A percentile compares a stretch with the other conserved stretches of the same genome.
Conservation (phyloP, 495 filamentous ascomycete species). For the Jackrogersella multiformis region DNA sequence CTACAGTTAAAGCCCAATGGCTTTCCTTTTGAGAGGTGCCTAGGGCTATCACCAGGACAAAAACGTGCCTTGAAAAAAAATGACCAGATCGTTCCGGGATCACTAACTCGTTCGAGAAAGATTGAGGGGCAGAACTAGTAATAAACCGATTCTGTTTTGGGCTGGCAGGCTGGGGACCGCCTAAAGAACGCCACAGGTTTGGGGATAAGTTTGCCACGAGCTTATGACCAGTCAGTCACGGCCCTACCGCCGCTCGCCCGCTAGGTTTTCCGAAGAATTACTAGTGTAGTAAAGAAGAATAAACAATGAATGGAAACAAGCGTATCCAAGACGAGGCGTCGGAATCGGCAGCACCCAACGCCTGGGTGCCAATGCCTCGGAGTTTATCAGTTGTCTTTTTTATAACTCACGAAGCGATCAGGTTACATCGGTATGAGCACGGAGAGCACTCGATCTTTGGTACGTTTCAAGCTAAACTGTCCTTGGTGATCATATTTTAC, state of each 20-base stretch:
- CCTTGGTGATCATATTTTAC: conserved; percentile 42
- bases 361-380: conserved; percentile 38
- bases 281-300: background rate
- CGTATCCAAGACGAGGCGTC: conserved; percentile 13
- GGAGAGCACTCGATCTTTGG: conserved; percentile 44
- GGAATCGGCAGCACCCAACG: conserved; percentile 35
- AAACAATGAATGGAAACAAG: conserved; percentile 9
- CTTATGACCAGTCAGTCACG: conserved; percentile 15
- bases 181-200: conserved; percentile 34
- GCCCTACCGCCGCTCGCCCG: conserved; percentile 15
- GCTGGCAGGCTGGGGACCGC: conserved; percentile 19
- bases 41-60: conserved; percentile 41
- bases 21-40: conserved; percentile 29
- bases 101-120: conserved; percentile 42
- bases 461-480: conserved; percentile 45
- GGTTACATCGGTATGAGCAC: conserved; percentile 45
- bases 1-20: conserved; percentile 20
- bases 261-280: conserved; percentile 5
- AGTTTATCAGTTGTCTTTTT: conserved; percentile 41
- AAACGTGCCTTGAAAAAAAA: conserved; percentile 42
- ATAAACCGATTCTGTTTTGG: conserved; percentile 20
- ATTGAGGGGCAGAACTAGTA: conserved; percentile 36
- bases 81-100: conserved; percentile 42
- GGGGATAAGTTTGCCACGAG: conserved; percentile 21
- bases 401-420: conserved; percentile 44